phyloP scores from a whole-genome alignment of 140 eudicot genomes.

The Senecio squalidus region DNA sequence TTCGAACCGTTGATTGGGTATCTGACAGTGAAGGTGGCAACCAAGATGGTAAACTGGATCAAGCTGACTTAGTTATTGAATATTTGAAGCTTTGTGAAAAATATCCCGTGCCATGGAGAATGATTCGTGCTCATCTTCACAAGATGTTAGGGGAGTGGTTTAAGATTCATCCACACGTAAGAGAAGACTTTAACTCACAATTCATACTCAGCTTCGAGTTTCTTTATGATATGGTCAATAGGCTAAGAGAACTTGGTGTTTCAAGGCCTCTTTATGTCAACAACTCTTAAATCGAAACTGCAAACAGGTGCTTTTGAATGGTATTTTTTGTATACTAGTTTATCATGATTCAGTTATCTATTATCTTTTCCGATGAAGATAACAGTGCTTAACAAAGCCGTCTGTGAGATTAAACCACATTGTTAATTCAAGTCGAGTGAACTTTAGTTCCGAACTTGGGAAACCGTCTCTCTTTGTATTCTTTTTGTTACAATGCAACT shows the following conservation, averaged over 20 bases:
- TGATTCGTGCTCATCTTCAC: slow-evolving; percentile 72
- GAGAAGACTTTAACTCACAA: slow-evolving; percentile 71
- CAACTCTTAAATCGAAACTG: slow-evolving; percentile 16
- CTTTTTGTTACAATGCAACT: background rate
- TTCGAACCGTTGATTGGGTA: slow-evolving; percentile 55
- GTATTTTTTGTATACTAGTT: background rate
- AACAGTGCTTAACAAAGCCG: background rate
- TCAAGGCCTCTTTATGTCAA: slow-evolving; percentile 60
- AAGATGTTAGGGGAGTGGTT: slow-evolving; percentile 91
- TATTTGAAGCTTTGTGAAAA: slow-evolving; percentile 74
- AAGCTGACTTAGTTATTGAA: slow-evolving; percentile 58
- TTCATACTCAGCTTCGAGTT: slow-evolving; percentile 54
- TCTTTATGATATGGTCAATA: slow-evolving; percentile 55
- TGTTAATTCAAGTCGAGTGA: background rate
- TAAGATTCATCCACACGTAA: slow-evolving; percentile 54
- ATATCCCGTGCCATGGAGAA: slow-evolving; percentile 90
- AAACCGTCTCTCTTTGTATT: background rate
- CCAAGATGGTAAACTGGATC: slow-evolving; percentile 54
- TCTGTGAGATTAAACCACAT: background rate
- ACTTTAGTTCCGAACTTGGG: background rate
- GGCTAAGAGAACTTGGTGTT: slow-evolving; percentile 56
- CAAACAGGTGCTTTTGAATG: slow-evolving; percentile 6
- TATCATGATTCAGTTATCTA: background rate
- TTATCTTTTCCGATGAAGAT: background rate
- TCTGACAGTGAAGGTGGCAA: slow-evolving; percentile 27